Evolutionary conservation across 306 rosid species (phyloP), one percentile per base, ranked within the genome.

Genomic region (Luffa acutangula): DNA sequence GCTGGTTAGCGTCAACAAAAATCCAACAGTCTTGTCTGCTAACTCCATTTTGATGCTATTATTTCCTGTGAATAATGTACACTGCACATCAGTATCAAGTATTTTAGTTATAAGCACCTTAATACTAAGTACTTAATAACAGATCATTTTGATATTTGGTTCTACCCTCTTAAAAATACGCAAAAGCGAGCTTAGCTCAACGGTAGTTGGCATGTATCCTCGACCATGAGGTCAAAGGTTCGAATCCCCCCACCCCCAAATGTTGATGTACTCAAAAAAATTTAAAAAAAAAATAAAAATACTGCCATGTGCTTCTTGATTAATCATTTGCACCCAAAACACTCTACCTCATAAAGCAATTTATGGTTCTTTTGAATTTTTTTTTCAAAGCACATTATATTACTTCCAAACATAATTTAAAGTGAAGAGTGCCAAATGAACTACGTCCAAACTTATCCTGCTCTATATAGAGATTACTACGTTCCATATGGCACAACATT

Each of bases 21-120:
- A 87, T 81, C 99, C 99, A 76, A 90, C 89, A 31, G 92, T 90
- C 89, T 85, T 93, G 85, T 96, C 98, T 7, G 97, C 93, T 77
- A 89, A 76, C 83, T 96, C 97, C 98, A 96, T 95, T 74, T 79
- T 51, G 83, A 64, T 66, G 74, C 75, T 84, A 80, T 78, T 75
- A 48, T 78, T 63, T 78, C 89, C 98, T 92, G 88, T 51, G 65
- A 74, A 76, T 64, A 81, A 51, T 41, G 34, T 33, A 52, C 2
- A 10, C 12, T n/a, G 15, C 11, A 1, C 7, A 21, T 72, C 17
- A 25, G 59, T 1, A 46, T 72, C 41, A 34, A 64, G 21, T 64
- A 64, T 64, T 33, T 15, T 64, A 6, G 6, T 14, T 14, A 64
- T 62, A 62, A 36, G 12, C 41, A 62, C 21, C 14, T 15, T 36